These are phyloP conservation scores for Beta macrorhiza DNA, from an alignment of 179 eudicot genomes.

Conservation along the genomic window DNA sequence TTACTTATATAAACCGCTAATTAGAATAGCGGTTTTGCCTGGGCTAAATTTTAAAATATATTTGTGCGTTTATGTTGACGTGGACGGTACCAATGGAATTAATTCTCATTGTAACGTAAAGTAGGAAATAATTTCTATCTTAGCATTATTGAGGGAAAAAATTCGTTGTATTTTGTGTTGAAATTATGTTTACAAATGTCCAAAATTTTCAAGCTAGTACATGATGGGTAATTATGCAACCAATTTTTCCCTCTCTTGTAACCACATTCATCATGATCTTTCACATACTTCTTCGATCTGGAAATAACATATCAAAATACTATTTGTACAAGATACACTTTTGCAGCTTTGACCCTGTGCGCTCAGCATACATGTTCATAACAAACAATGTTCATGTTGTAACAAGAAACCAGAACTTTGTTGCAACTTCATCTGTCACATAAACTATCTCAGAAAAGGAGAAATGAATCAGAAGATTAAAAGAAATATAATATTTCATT, in stretches of 20 bases:
- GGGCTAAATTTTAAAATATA: too few species aligned
- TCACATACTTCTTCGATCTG: neutral
- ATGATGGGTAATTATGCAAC: neutral
- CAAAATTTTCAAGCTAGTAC: neutral
- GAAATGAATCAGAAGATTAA: neutral
- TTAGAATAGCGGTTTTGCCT: too few species aligned
- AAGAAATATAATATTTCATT: slow-evolving; percentile 15
- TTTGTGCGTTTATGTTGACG: too few species aligned
- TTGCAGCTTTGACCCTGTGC: neutral
- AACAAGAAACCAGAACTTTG: neutral
- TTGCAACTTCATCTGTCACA: neutral
- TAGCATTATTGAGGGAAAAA: neutral
- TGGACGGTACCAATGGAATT: too few species aligned
- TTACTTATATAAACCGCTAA: too few species aligned
- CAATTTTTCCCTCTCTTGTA: neutral
- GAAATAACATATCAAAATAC: neutral
- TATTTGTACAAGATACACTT: neutral
- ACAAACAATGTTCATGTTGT: neutral
- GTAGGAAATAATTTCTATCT: too few species aligned
- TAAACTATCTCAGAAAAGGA: neutral
- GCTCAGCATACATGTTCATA: neutral
- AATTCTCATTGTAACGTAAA: too few species aligned
- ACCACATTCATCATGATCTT: neutral
- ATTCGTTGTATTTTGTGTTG: neutral
- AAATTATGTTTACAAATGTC: neutral